phyloP scores from a whole-genome alignment of 2,329 filamentous ascomycete genomes.

The Botrytis sinoallii region DNA sequence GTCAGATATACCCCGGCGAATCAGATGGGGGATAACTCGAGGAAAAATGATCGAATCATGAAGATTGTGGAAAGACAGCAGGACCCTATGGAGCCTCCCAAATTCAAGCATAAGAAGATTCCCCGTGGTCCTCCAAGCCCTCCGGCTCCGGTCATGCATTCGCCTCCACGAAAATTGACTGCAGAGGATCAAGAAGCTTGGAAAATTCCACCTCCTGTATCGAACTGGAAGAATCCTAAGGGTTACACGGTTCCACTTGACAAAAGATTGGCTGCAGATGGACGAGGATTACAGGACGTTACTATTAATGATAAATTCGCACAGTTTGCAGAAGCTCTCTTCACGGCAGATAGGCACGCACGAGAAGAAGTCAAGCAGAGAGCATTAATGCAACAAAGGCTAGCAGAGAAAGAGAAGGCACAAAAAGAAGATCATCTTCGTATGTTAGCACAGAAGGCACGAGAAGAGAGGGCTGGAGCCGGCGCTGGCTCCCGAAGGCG shows the following conservation, averaged over 20 bases:
- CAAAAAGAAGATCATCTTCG: constrained; percentile 92
- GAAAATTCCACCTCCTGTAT: constrained; percentile 86
- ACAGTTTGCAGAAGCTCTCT: constrained; percentile 89
- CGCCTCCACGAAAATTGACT: constrained; percentile 88
- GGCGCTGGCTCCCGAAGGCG: constrained; percentile 45
- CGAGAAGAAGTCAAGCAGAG: constrained; percentile 93
- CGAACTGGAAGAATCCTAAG: constrained; percentile 99
- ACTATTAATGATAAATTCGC: constrained; percentile 99
- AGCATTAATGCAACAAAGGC: constrained; percentile 88
- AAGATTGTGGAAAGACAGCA: constrained; percentile 94
- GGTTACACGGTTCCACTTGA: constrained; percentile 95
- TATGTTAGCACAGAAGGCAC: constrained; percentile 82
- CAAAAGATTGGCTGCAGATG: constrained; percentile 92
- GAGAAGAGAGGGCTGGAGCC: constrained; percentile 68
- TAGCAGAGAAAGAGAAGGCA: constrained; percentile 94
- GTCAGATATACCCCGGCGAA: constrained; percentile 94
- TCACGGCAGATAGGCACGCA: constrained; percentile 91
- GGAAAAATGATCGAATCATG: constrained; percentile 93
- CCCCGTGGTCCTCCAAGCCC: constrained; percentile 88
- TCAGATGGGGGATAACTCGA: constrained; percentile 85
- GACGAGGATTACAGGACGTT: constrained; percentile 85
- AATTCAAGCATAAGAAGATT: constrained; percentile 99
- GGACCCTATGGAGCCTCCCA: constrained; percentile 95
- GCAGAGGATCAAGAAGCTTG: constrained; percentile 96
- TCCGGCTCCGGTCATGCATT: constrained; percentile 91